phyloP scores from a whole-genome alignment of 768 basidiomycete genomes.

The Macrolepiota albuminosa region DNA sequence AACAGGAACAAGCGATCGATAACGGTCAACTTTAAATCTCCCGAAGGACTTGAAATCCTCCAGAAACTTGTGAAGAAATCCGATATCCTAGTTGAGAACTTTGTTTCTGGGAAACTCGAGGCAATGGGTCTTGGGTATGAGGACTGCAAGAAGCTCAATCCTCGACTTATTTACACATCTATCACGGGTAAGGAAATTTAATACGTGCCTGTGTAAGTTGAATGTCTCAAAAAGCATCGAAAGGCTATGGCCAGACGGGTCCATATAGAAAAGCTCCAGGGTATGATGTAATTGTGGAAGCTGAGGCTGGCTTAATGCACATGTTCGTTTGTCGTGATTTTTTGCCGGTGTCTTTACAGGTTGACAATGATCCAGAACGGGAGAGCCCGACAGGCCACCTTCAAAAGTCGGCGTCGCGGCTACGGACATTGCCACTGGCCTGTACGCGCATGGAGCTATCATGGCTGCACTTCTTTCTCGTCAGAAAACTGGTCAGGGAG shows the following conservation, averaged over 20 bases:
- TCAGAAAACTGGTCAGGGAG: constrained; percentile 78
- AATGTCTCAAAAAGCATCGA: neutral
- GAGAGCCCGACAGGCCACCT: constrained; percentile 81
- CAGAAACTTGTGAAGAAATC: constrained; percentile 64
- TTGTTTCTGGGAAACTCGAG: constrained; percentile 78
- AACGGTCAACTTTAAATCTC: constrained; percentile 82
- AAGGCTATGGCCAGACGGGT: constrained; percentile 69
- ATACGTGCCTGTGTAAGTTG: neutral
- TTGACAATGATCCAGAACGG: constrained; percentile 50
- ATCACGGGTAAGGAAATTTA: constrained; percentile 63
- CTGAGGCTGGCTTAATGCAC: constrained; percentile 92
- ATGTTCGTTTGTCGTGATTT: constrained; percentile 46
- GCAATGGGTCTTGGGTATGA: constrained; percentile 85
- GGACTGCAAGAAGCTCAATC: constrained; percentile 73
- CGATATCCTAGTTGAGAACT: constrained; percentile 91
- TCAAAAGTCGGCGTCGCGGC: constrained; percentile 95
- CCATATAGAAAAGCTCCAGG: constrained; percentile 81
- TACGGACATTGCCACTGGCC: constrained; percentile 82
- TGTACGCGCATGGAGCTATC: constrained; percentile 91
- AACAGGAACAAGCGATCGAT: constrained; percentile 90
- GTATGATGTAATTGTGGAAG: constrained; percentile 85
- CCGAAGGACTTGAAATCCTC: constrained; percentile 73
- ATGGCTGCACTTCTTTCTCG: constrained; percentile 86
- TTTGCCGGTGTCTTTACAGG: constrained; percentile 4
- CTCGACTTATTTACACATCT: constrained; percentile 79